Evolutionary conservation across 192 early-diverging fungal species (phyloP).

Genomic region (Rhizophagus sp.): DNA sequence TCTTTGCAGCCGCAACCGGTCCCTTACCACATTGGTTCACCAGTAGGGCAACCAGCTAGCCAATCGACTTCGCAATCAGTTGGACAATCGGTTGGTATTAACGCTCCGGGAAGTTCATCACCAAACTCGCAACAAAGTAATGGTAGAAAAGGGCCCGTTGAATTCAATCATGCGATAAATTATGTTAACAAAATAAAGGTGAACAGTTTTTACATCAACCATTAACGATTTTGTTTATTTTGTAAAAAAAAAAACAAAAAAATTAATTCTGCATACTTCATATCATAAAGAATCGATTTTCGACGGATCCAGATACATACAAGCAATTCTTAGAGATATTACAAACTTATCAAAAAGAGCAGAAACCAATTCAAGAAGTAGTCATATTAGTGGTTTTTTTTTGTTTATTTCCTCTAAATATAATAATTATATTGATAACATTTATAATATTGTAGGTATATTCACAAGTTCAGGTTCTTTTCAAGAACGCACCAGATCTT

Average conservation of each 20-base stretch:
- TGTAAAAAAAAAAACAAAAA: not conserved
- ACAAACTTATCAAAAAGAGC: constrained; percentile 97
- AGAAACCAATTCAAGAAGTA: constrained; percentile 92
- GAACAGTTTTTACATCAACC: not conserved
- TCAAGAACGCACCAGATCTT: constrained; percentile 84
- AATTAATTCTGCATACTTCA: not conserved
- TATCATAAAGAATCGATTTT: constrained; percentile 77
- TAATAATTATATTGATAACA: not conserved
- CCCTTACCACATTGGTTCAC: constrained; percentile 30
- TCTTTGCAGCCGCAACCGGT: constrained; percentile 29
- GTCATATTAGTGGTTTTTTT: not conserved
- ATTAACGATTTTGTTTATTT: no score
- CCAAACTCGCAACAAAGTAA: constrained; percentile 39
- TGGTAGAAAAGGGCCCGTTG: constrained; percentile 73
- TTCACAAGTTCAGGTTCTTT: constrained; percentile 88
- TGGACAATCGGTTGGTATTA: constrained; percentile 3
- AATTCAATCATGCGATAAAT: constrained; percentile 98
- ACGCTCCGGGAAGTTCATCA: not conserved
- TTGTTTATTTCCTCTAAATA: not conserved
- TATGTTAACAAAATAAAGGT: constrained; percentile 99
- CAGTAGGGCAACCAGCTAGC: constrained; percentile 31
- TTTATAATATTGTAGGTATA: constrained; percentile 67
- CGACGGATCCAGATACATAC: constrained; percentile 92
- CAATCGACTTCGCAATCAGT: constrained; percentile 26
- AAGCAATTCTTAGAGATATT: constrained; percentile 97